A percentile compares a stretch with the other conserved stretches of the same genome.
Conservation (phyloP, 2,329 filamentous ascomycete genomes). For the Chaetomiaceae sp. region DNA sequence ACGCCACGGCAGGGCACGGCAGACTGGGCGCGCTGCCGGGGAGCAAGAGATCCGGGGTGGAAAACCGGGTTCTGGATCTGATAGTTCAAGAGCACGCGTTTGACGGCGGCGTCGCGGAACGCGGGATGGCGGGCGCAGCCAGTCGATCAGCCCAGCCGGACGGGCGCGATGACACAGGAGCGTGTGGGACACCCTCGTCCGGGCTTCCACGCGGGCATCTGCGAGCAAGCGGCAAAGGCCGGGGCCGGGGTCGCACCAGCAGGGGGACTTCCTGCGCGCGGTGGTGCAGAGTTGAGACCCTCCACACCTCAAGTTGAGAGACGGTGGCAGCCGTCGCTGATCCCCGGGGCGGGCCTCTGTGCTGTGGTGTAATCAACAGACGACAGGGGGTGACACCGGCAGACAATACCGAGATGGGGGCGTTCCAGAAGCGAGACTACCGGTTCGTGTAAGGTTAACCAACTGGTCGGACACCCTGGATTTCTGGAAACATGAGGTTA, state of each 20-base stretch:
- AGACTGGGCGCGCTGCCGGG: too few species aligned
- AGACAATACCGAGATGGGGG: background rate
- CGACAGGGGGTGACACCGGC: background rate
- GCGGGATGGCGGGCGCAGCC: conserved; percentile 1
- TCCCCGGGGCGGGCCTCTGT: too few species aligned
- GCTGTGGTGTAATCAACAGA: too few species aligned
- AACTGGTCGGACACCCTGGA: background rate
- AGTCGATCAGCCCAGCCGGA: conserved; percentile 8
- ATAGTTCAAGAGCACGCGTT: conserved; percentile 6
- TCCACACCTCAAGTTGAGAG: too few species aligned
- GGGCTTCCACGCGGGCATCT: conserved; percentile 2
- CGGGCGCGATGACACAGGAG: conserved; percentile 21
- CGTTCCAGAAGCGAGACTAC: background rate
- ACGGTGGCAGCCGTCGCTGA: too few species aligned
- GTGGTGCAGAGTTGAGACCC: too few species aligned
- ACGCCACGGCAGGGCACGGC: background rate
- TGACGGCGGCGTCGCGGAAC: conserved; percentile 12
- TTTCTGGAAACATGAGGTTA: background rate
- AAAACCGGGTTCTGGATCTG: conserved; percentile 1
- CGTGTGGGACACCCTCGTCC: conserved; percentile 9
- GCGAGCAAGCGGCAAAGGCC: conserved; percentile 14
- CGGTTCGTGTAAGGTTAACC: too few species aligned
- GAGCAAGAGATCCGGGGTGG: conserved; percentile 1
- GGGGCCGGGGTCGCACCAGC: conserved; percentile 5
- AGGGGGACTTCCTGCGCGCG: background rate